Evolutionary conservation across 2,329 filamentous ascomycete genomes (phyloP).

Genomic region (Stagonosporopsis vannaccii): DNA sequence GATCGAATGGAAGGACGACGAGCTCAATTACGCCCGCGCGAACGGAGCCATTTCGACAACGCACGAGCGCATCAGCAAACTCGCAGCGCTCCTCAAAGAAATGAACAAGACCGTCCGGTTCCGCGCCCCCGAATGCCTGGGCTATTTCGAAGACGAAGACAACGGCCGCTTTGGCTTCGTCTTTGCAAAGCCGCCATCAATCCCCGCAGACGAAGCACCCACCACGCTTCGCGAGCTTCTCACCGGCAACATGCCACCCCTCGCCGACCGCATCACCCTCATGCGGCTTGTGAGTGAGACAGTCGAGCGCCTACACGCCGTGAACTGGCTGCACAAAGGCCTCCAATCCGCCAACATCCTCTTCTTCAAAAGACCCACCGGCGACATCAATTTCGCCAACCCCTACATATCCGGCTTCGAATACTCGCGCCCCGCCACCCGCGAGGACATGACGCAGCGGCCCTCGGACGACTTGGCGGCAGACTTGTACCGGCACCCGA

Average conservation of each 20-base stretch:
- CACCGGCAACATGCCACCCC: constrained; percentile 51
- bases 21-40: constrained; percentile 27
- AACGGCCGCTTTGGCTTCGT: constrained; percentile 60
- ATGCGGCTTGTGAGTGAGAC: constrained; percentile 62
- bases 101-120: constrained; percentile 21
- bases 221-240: constrained; percentile 60
- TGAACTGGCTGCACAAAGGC: constrained; percentile 67
- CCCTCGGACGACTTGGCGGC: constrained; percentile 55
- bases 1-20: constrained; percentile 50
- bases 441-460: constrained; percentile 61
- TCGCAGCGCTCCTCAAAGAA: constrained; percentile 41
- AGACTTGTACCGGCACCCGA: constrained; percentile 62
- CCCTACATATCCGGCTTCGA: constrained; percentile 64
- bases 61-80: constrained; percentile 40
- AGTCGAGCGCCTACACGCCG: constrained; percentile 62
- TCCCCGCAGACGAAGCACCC: constrained; percentile 48
- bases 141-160: constrained; percentile 47
- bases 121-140: constrained; percentile 45
- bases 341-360: constrained; percentile 62
- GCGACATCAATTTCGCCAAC: constrained; percentile 48
- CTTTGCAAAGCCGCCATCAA: constrained; percentile 58
- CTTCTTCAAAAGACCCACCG: constrained; percentile 52
- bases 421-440: constrained; percentile 60
- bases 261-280: constrained; percentile 61
- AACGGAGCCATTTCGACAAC: constrained; percentile 35